These are phyloP conservation scores for Trichocladium uniseriatum DNA, from an alignment of 495 filamentous ascomycete species.

Conservation along the genomic window DNA sequence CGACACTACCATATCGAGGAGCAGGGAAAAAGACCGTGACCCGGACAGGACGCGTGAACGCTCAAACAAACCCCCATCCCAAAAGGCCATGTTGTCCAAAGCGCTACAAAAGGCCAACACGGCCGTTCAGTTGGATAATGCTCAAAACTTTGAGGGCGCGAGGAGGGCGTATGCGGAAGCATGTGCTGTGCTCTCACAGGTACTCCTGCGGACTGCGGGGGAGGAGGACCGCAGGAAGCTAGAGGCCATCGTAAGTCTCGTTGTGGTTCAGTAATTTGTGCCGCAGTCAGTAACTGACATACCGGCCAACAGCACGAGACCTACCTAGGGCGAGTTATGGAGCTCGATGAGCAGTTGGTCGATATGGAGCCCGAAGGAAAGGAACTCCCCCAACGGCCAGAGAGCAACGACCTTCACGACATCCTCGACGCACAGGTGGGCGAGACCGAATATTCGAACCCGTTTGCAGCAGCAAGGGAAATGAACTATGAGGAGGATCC, in stretches of 20 bases:
- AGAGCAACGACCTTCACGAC: slow-evolving; percentile 43
- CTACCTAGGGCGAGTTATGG: slow-evolving; percentile 78
- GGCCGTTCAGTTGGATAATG: slow-evolving; percentile 89
- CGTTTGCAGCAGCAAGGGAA: slow-evolving; percentile 8
- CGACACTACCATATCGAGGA: slow-evolving; percentile 31
- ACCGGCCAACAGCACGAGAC: slow-evolving; percentile 57
- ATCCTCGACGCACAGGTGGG: slow-evolving; percentile 39
- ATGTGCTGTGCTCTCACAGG: slow-evolving; percentile 70
- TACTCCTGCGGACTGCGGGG: slow-evolving; percentile 72
- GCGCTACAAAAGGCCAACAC: slow-evolving; percentile 92
- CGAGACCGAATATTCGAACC: slow-evolving; percentile 32
- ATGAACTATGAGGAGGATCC: slow-evolving; percentile 3
- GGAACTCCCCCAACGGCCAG: slow-evolving; percentile 68
- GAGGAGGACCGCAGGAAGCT: slow-evolving; percentile 81
- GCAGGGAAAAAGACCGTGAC: slow-evolving; percentile 20
- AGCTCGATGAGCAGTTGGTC: slow-evolving; percentile 63
- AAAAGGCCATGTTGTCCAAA: slow-evolving; percentile 88
- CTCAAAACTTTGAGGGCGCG: slow-evolving; percentile 86
- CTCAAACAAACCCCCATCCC: slow-evolving; percentile 43
- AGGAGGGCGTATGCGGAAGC: slow-evolving; percentile 88
- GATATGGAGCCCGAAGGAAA: slow-evolving; percentile 52
- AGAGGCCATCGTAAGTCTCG: slow-evolving; percentile 70
- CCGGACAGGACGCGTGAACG: too few relatives aligned
- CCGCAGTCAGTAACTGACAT: slow-evolving; percentile 3
- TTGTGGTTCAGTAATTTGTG: background rate